These are phyloP conservation scores for Tetrapisispora iriomotensis DNA, from an alignment of 805 yeast species.

Conservation along the genomic window DNA sequence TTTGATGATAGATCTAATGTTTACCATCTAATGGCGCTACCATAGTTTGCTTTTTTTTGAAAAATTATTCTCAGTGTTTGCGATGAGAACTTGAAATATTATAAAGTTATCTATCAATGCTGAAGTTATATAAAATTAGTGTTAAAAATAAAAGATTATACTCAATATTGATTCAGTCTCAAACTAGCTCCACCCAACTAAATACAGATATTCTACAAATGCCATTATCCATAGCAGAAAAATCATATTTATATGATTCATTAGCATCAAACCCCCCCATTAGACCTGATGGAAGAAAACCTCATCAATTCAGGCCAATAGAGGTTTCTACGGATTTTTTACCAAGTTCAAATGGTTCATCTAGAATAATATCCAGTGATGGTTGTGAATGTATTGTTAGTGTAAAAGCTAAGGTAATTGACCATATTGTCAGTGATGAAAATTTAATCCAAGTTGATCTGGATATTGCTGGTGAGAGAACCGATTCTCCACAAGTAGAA, in stretches of 20 bases:
- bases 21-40: not conserved
- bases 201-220: conserved; percentile 24
- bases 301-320: conserved; percentile 72
- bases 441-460: conserved; percentile 65
- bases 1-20: too few relatives aligned
- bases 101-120: not conserved
- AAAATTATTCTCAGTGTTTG: not conserved
- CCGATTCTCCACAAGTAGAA: conserved; percentile 61
- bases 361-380: conserved; percentile 74
- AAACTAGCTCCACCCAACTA: too few relatives aligned
- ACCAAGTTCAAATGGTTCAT: conserved; percentile 86
- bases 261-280: conserved; percentile 47
- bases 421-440: conserved; percentile 34
- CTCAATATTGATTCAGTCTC: too few relatives aligned
- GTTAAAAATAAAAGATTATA: not conserved
- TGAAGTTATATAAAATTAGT: not conserved
- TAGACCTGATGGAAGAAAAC: conserved; percentile 78
- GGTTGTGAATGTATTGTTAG: conserved; percentile 93
- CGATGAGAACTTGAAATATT: not conserved
- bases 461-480: conserved; percentile 71
- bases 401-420: conserved; percentile 74
- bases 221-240: conserved; percentile 69
- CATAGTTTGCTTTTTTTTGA: not conserved
- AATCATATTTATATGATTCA: conserved; percentile 68
- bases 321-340: conserved; percentile 74